Evolutionary conservation across 257 asterid species (phyloP).

Genomic region (Cruciata laevipes): DNA sequence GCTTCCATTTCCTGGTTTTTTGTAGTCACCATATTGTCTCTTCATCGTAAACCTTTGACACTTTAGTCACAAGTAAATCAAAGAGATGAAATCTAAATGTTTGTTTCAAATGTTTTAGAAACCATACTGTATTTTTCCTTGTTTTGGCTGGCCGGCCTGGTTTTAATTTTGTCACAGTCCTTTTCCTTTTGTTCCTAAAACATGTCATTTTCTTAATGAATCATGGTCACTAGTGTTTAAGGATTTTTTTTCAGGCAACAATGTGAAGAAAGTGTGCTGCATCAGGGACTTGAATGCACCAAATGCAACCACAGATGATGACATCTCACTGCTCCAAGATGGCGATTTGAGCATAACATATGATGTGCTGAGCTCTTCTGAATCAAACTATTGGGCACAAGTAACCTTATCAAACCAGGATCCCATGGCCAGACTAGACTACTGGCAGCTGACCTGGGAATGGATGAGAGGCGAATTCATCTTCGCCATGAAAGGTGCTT

Average conservation of each 20-base stretch:
- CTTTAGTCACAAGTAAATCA: no score
- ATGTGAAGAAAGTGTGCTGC: slow-evolving; percentile 41
- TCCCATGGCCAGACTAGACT: slow-evolving; percentile 42
- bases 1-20: no score
- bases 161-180: no score
- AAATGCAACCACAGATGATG: slow-evolving; percentile 15
- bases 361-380: slow-evolving; percentile 41
- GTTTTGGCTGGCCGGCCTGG: background rate
- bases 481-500: slow-evolving; percentile 53
- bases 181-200: no score
- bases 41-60: no score
- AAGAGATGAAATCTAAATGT: background rate
- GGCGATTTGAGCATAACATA: slow-evolving; percentile 61
- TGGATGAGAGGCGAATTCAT: slow-evolving; percentile 74
- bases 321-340: slow-evolving; percentile 21
- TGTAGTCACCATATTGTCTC: no score
- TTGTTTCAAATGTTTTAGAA: no score
- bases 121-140: background rate
- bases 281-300: slow-evolving; percentile 22
- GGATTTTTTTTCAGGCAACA: background rate
- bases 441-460: slow-evolving; percentile 58
- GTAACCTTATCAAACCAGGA: slow-evolving; percentile 55
- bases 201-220: no score
- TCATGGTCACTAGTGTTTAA: background rate
- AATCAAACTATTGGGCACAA: slow-evolving; percentile 43